phyloP scores from a whole-genome alignment of 2,329 filamentous ascomycete species.

The Magnaporthiopsis incrustans region DNA sequence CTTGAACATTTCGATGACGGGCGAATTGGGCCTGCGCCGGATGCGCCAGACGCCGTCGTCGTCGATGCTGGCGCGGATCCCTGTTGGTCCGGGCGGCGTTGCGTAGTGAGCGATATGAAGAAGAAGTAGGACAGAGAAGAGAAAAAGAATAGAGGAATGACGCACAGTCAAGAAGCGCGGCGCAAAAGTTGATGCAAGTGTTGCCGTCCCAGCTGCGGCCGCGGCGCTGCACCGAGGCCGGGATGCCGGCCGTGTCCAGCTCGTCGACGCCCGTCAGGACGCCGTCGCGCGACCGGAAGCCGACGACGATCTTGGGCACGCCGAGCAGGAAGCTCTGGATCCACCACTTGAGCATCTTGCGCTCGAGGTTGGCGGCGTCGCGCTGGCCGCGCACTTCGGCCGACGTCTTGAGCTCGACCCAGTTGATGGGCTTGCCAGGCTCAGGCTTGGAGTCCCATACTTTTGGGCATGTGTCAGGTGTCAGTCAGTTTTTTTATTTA shows the following conservation, averaged over 20 bases:
- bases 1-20: slow-evolving; percentile 64
- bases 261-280: slow-evolving; percentile 67
- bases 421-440: slow-evolving; percentile 65
- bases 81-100: slow-evolving; percentile 27
- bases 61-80: slow-evolving; percentile 53
- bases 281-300: slow-evolving; percentile 69
- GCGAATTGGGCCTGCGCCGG: slow-evolving; percentile 52
- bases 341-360: slow-evolving; percentile 93
- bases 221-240: slow-evolving; percentile 60
- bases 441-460: slow-evolving; percentile 80
- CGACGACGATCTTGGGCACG: slow-evolving; percentile 85
- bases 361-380: slow-evolving; percentile 70
- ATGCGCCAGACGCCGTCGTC: slow-evolving; percentile 80
- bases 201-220: slow-evolving; percentile 82
- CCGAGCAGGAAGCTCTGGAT: slow-evolving; percentile 91
- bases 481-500: too few relatives aligned
- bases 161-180: slow-evolving; percentile 68
- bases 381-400: slow-evolving; percentile 59
- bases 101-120: too few relatives aligned
- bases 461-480: slow-evolving; percentile 23
- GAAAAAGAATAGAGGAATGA: slow-evolving; percentile 8
- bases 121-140: background rate
- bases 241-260: slow-evolving; percentile 71
- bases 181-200: slow-evolving; percentile 85
- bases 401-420: slow-evolving; percentile 93